Evolutionary conservation across 495 filamentous ascomycete genomes (phyloP).

Genomic region (Neurospora sp.): DNA sequence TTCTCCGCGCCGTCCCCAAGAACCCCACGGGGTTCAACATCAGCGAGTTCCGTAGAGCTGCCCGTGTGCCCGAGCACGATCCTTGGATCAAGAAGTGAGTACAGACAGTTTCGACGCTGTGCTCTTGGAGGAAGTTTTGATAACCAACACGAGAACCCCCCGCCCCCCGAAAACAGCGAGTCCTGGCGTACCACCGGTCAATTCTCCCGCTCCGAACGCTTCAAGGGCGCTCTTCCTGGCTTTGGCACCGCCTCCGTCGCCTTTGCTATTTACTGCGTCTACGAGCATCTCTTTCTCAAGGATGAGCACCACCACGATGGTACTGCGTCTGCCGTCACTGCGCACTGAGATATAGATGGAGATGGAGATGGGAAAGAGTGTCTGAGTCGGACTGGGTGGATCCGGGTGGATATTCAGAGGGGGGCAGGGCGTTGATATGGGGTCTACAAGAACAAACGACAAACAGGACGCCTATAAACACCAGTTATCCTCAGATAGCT

Average conservation of each 20-base stretch:
- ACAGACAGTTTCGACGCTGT: not conserved
- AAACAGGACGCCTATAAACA: not conserved
- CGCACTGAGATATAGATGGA: slow-evolving; percentile 6
- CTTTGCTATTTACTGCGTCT: slow-evolving; percentile 79
- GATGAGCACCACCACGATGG: slow-evolving; percentile 54
- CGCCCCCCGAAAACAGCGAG: slow-evolving; percentile 50
- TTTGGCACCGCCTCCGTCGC: slow-evolving; percentile 85
- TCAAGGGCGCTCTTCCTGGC: slow-evolving; percentile 76
- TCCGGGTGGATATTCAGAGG: not conserved
- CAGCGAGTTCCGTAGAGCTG: slow-evolving; percentile 57
- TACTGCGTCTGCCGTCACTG: not conserved
- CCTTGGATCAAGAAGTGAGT: slow-evolving; percentile 76
- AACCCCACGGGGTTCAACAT: slow-evolving; percentile 83
- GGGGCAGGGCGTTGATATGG: not conserved
- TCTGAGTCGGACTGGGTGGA: not conserved
- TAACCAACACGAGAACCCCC: not conserved
- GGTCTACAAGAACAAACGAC: not conserved
- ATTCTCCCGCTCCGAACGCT: slow-evolving; percentile 81
- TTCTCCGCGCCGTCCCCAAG: slow-evolving; percentile 20
- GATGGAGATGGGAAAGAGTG: not conserved
- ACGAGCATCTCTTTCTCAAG: slow-evolving; percentile 77
- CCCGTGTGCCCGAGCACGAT: slow-evolving; percentile 61
- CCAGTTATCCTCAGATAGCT: not conserved
- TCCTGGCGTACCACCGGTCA: slow-evolving; percentile 85
- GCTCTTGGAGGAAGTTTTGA: slow-evolving; percentile 5